These are phyloP conservation scores for Nematocida parisii DNA, from an alignment of 371 early-diverging fungal genomes.

Conservation along the genomic window DNA sequence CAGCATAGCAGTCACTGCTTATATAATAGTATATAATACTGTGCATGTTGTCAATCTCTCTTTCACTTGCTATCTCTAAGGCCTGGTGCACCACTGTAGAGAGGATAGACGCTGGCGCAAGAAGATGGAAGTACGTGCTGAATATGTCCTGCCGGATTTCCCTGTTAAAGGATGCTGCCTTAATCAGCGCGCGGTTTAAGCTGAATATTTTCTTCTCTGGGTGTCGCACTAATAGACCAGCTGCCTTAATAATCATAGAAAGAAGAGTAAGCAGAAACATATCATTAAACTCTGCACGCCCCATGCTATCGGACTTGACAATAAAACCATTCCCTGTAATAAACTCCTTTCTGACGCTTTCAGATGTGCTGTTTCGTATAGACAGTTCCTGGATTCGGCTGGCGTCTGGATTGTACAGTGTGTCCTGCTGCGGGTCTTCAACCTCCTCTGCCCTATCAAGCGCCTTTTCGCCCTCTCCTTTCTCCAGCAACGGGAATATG, in stretches of 20 bases:
- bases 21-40: constrained; percentile 27
- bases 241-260: constrained; percentile 32
- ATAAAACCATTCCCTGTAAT: constrained; percentile 15
- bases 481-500: constrained; percentile 6
- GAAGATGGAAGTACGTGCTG: constrained; percentile 42
- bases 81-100: constrained; percentile 21
- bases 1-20: constrained; percentile 39
- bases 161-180: constrained; percentile 51
- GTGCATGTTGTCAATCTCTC: constrained; percentile 48
- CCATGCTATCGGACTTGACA: neutral
- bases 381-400: constrained; percentile 8
- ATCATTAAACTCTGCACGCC: neutral
- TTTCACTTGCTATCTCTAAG: constrained; percentile 41
- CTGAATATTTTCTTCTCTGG: constrained; percentile 43
- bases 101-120: constrained; percentile 9
- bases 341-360: neutral
- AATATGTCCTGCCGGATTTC: constrained; percentile 48
- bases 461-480: neutral
- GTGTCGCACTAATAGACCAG: constrained; percentile 48
- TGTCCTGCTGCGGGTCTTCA: neutral
- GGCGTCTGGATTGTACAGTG: neutral
- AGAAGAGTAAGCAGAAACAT: constrained; percentile 45
- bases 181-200: constrained; percentile 38
- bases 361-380: neutral
- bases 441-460: neutral